Evolutionary conservation across 306 rosid genomes (phyloP), one percentile per base, ranked within the genome.

Genomic region (Castanea crenata): DNA sequence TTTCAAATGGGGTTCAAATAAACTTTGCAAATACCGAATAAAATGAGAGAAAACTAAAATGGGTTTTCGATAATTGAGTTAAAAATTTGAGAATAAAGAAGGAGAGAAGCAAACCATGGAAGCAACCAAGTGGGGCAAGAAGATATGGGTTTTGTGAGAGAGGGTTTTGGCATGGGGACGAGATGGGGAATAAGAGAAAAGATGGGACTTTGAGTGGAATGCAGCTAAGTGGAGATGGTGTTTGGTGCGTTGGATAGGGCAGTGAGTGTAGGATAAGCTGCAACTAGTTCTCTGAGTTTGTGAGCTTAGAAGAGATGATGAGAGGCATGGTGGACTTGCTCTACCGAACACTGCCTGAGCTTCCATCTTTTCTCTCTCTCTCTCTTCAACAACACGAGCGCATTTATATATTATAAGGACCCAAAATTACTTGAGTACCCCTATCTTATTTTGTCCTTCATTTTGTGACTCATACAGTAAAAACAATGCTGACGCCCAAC

Each of bases 61-160:
- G 23, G 74, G 78, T 62, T 2, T 4, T n/a, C 29, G 19, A 25
- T n/a, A 79, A 70, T n/a, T 32, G 16, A 56, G 54, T 55, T 1
- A 41, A 79, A 49, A 63, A 31, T 19, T 15, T n/a, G 20, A 56
- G 71, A 15, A 27, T 21, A 69, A 27, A 21, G 61, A 55, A 71
- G 52, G 34, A 52, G 63, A 72, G 56, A 23, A 71, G 29, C 73
- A 73, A 84, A 96, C 98, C 91, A 91, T 59, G 29, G 98, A 84
- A 79, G 98, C 98, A 69, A 93, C 82, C 85, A 96, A 77, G 85
- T 77, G 90, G 25, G 98, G 99, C 69, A 90, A 92, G 82, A 93
- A 91, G 85, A 93, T 90, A 46, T 76, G 79, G 74, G 92, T 75
- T 34, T 91, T 78, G 29, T 65, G 34, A 74, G 82, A 78, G 76